Percentiles rank a stretch among this genome's conserved stretches.
phyloP scores from a whole-genome alignment of 2,329 filamentous ascomycete genomes.

The Uncinocarpus reesii region DNA sequence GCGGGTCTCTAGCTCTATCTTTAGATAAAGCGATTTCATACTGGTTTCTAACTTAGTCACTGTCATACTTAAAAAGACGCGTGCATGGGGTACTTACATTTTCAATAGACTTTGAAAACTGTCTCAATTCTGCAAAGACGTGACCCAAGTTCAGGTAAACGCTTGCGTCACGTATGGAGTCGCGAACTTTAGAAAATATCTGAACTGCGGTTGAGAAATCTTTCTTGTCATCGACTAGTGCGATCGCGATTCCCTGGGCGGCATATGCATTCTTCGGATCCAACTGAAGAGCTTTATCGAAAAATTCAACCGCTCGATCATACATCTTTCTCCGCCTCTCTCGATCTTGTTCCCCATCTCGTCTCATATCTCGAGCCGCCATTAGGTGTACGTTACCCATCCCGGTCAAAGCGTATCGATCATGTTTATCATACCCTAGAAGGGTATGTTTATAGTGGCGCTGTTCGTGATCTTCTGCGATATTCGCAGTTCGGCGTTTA shows the following conservation, averaged over 20 bases:
- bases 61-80: background rate
- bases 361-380: slow-evolving; percentile 85
- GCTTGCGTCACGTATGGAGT: slow-evolving; percentile 77
- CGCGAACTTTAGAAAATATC: slow-evolving; percentile 81
- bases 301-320: slow-evolving; percentile 90
- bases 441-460: slow-evolving; percentile 94
- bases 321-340: slow-evolving; percentile 83
- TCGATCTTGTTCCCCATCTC: slow-evolving; percentile 79
- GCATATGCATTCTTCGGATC: slow-evolving; percentile 93
- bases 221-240: slow-evolving; percentile 86
- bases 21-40: slow-evolving; percentile 79
- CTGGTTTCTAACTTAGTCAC: slow-evolving; percentile 29
- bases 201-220: slow-evolving; percentile 71
- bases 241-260: slow-evolving; percentile 90
- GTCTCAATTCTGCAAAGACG: slow-evolving; percentile 78
- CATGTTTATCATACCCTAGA: slow-evolving; percentile 91
- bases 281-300: slow-evolving; percentile 91
- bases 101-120: slow-evolving; percentile 85
- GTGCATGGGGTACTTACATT: slow-evolving; percentile 40
- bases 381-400: slow-evolving; percentile 94
- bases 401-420: slow-evolving; percentile 87
- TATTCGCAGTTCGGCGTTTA: slow-evolving; percentile 68
- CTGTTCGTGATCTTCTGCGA: slow-evolving; percentile 82
- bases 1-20: slow-evolving; percentile 66
- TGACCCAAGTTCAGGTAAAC: slow-evolving; percentile 91